Evolutionary conservation across 768 basidiomycete genomes (phyloP), one percentile per base, ranked within the genome.

Genomic region (Ephemerocybe angulata): DNA sequence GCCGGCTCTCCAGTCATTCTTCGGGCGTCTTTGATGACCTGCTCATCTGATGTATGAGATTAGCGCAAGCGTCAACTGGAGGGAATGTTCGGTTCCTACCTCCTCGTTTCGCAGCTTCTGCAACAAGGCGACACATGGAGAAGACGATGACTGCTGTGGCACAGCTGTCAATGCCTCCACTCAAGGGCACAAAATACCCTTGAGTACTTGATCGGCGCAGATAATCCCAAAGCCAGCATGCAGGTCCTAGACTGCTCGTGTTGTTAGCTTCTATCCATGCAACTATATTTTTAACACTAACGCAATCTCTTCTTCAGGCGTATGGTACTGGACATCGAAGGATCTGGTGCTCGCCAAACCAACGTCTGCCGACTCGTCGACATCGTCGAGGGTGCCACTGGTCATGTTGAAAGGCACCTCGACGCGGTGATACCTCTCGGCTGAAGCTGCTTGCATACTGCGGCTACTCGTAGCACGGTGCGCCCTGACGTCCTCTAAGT

Each of bases 141-240:
- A 85, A 91, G 1, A 97, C 91, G 60, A 99, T 98, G 42, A 91
- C 84, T 1, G 97, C 89, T 2, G 97, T 99, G 1, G 97, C 93
- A 64, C 97, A 99, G 62, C 92, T 94, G 68, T 99, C 97, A 53
- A 99, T 93, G 15, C 97, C 97, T 8, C 97, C 96, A 54, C 92
- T 94, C 13, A 99, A 78, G 0, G 97, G 96, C 21, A 98, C 72
- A 64, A 98, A 98, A 72, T 95, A 98, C 2, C 97, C 97, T 60
- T 93, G 90, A 0, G 88, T 93, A 8, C 91, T 79, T 4, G 96
- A 98, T 41, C 97, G 85, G 33, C 97, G 82, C 28, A 99, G 83
- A 65, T 98, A 99, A 67, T 99, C 97, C 97, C 97, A 99, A n/a
- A 99, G 77, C 97, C 97, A 99, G 66, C 97, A 98, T 15, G 96